Evolutionary conservation across 768 basidiomycete genomes (phyloP), one percentile per base, ranked within the genome.

Genomic region (Pleurotus ostreatus): DNA sequence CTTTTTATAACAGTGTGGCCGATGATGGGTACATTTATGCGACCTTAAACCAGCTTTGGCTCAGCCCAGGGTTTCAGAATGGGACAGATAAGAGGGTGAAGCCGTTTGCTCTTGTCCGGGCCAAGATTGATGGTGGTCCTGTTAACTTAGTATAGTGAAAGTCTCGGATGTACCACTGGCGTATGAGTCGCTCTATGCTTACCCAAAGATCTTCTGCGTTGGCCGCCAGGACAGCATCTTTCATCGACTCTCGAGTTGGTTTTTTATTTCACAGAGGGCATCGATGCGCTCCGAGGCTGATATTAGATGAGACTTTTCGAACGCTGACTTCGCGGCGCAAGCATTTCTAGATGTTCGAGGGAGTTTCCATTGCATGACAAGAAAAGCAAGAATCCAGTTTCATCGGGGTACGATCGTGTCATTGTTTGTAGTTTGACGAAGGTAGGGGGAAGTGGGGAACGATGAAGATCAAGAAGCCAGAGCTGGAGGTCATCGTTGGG

Each of bases 231-330:
- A 99, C 89, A 3, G 81, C 81, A 26, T 76, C 74, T 69, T 85
- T 92, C 57, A 76, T 79, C 25, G 72, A 68, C 43, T 81, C 43
- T 81, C 80, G 37, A 99, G 82, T 48, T 87, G 82, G 38, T 75
- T 71, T 26, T 80, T 77, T 59, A 98, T 92, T 55, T 79, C 78
- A 56, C 80, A 70, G 1, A 99, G 78, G 0, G 94, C 94, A 18
- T 71, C 70, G 62, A 87, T 77, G 26, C 94, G 82, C 61, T 92
- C 85, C 0, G 75, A 63, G 1, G 87, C 70, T 18, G 83, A 72
- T 54, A 96, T 74, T 18, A 96, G 79, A 67, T 97, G 96, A 4
- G 94, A 94, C 16, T 79, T 78, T 63, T 94, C 87, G 66, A 96
- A 99, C 0, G 96, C 92, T 6, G 71, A 66, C 67, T 93, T 92